These are phyloP conservation scores for Allodekkera sacchari DNA, from an alignment of 805 yeast species.

Conservation along the genomic window DNA sequence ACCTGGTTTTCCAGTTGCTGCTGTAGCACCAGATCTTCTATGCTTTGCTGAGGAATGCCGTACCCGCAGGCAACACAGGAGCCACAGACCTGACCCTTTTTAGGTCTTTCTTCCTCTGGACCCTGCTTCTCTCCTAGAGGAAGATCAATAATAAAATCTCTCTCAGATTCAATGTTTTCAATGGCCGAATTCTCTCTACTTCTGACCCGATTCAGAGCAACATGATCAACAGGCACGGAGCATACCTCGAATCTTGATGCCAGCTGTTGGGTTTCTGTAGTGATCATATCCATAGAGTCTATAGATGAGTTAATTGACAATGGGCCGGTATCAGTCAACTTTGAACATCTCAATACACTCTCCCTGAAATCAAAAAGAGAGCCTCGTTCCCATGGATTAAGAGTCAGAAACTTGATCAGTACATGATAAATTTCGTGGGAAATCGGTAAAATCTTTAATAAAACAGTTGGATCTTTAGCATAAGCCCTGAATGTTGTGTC, in stretches of 20 bases:
- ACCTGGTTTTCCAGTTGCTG: constrained; percentile 3
- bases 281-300: constrained; percentile 17
- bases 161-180: constrained; percentile 21
- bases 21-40: not conserved
- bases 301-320: constrained; percentile 22
- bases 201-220: constrained; percentile 19
- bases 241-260: constrained; percentile 17
- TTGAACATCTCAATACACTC: constrained; percentile 26
- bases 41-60: constrained; percentile 9
- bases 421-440: constrained; percentile 52
- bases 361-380: constrained; percentile 30
- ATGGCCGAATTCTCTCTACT: constrained; percentile 21
- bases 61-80: constrained; percentile 22
- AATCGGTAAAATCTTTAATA: constrained; percentile 65
- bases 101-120: not conserved
- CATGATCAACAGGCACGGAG: constrained; percentile 28
- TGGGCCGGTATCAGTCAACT: constrained; percentile 26
- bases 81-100: constrained; percentile 17
- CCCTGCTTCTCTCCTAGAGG: constrained; percentile 8
- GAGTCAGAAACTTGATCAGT: constrained; percentile 33
- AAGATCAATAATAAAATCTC: constrained; percentile 20
- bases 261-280: constrained; percentile 19
- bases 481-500: constrained; percentile 63
- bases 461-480: constrained; percentile 43
- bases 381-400: constrained; percentile 43